A percentile compares a stretch with the other conserved stretches of the same genome.
These are phyloP conservation scores for Hylodesmum podocarpum DNA, from an alignment of 306 rosid genomes.

Conservation along the genomic window DNA sequence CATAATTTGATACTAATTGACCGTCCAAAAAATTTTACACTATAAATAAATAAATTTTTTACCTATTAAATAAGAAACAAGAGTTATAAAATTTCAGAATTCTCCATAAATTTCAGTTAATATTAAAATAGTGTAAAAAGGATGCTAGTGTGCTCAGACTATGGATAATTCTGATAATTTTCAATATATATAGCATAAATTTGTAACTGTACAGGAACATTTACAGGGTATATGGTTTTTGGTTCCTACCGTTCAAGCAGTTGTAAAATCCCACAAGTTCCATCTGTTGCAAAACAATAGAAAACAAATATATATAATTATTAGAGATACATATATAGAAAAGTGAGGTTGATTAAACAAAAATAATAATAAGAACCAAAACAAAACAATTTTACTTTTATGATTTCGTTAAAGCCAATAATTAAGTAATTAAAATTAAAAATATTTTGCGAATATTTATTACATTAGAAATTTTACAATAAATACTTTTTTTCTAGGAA, in stretches of 20 bases:
- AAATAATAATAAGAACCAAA: neutral
- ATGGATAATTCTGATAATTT: neutral
- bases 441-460: neutral
- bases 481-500: neutral
- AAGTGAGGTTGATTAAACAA: neutral
- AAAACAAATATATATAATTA: neutral
- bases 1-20: too few relatives aligned
- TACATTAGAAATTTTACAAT: neutral
- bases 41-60: too few relatives aligned
- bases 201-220: neutral
- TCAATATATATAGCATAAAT: neutral
- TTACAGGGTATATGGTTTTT: neutral
- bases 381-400: neutral
- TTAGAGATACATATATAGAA: neutral
- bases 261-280: conserved; percentile 45
- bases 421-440: neutral
- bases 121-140: neutral
- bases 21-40: too few relatives aligned
- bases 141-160: too few relatives aligned
- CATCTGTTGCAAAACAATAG: conserved; percentile 50
- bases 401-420: neutral
- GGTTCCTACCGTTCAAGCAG: conserved; percentile 55
- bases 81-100: neutral
- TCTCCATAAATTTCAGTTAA: neutral
- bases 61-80: too few relatives aligned